A percentile compares a stretch with the other conserved stretches of the same genome.
phyloP scores from a whole-genome alignment of 805 yeast species.

The Suhomyces sp. region DNA sequence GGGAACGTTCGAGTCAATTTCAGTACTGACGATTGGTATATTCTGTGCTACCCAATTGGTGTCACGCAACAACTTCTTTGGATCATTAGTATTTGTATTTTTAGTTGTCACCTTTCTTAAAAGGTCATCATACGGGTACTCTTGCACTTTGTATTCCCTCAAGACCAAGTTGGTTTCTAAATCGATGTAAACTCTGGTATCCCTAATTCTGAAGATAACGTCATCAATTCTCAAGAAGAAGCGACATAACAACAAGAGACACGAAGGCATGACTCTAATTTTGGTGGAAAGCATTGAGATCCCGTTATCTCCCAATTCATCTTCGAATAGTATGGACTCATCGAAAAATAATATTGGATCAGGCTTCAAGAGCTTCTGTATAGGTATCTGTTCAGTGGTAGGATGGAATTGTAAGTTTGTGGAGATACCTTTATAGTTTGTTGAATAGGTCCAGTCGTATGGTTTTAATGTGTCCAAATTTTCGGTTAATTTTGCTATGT shows the following conservation, averaged over 20 bases:
- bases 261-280: constrained; percentile 83
- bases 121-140: constrained; percentile 33
- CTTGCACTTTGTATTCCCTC: constrained; percentile 73
- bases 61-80: constrained; percentile 63
- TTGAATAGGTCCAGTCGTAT: constrained; percentile 95
- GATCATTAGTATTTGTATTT: constrained; percentile 23
- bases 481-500: constrained; percentile 40
- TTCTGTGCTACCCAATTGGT: constrained; percentile 67
- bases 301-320: constrained; percentile 96
- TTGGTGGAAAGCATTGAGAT: constrained; percentile 74
- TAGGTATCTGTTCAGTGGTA: constrained; percentile 51
- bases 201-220: constrained; percentile 79
- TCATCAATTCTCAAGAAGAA: constrained; percentile 87
- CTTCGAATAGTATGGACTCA: constrained; percentile 87
- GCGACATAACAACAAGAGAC: constrained; percentile 71
- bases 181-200: constrained; percentile 82
- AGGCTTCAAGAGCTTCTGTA: constrained; percentile 63
- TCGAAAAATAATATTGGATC: constrained; percentile 90
- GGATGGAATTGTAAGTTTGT: constrained; percentile 18
- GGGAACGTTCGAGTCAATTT: constrained; percentile 12
- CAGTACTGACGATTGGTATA: constrained; percentile 45
- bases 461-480: constrained; percentile 67
- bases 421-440: constrained; percentile 68
- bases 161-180: constrained; percentile 61
- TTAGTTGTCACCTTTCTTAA: constrained; percentile 24